A percentile compares a stretch with the other conserved stretches of the same genome.
Conservation (phyloP, 2,329 filamentous ascomycete species). For the Phyllosticta citribraziliensis region DNA sequence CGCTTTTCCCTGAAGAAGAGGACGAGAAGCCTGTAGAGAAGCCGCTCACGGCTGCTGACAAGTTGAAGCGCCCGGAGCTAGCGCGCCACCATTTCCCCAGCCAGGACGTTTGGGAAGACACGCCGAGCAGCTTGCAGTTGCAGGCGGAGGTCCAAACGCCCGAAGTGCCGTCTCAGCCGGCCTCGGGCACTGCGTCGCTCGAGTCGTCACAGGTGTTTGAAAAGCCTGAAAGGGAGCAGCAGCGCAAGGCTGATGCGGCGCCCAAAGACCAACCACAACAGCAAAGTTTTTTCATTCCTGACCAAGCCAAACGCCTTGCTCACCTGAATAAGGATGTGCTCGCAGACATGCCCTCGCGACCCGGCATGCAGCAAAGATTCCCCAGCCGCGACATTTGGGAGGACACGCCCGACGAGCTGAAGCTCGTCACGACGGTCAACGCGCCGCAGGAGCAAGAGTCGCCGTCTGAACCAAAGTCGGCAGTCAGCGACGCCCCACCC, state of each 20-base stretch:
- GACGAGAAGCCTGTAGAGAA: slow-evolving; percentile 50
- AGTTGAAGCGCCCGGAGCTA: slow-evolving; percentile 44
- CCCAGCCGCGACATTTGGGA: slow-evolving; percentile 94
- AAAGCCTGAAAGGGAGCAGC: slow-evolving; percentile 41
- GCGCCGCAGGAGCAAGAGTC: slow-evolving; percentile 38
- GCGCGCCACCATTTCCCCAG: slow-evolving; percentile 68
- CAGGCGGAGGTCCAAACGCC: slow-evolving; percentile 76
- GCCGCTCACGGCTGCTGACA: slow-evolving; percentile 42
- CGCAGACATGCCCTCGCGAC: slow-evolving; percentile 38
- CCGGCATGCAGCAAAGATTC: slow-evolving; percentile 60
- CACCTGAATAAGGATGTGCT: slow-evolving; percentile 46
- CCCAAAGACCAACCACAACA: slow-evolving; percentile 28
- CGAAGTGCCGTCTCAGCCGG: slow-evolving; percentile 46
- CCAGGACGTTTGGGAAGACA: slow-evolving; percentile 95
- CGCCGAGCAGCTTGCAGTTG: slow-evolving; percentile 71
- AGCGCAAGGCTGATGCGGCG: slow-evolving; percentile 33
- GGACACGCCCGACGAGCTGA: slow-evolving; percentile 75
- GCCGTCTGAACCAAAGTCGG: slow-evolving; percentile 11
- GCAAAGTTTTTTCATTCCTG: slow-evolving; percentile 33
- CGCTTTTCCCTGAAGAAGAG: slow-evolving; percentile 70
- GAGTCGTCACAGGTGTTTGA: slow-evolving; percentile 31
- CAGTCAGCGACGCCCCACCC: not conserved
- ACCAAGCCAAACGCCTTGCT: slow-evolving; percentile 44
- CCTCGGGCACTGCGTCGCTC: slow-evolving; percentile 26
- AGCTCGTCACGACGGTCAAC: slow-evolving; percentile 65